Conservation (phyloP, 306 rosid genomes). For the Gastrolobium villosum region DNA sequence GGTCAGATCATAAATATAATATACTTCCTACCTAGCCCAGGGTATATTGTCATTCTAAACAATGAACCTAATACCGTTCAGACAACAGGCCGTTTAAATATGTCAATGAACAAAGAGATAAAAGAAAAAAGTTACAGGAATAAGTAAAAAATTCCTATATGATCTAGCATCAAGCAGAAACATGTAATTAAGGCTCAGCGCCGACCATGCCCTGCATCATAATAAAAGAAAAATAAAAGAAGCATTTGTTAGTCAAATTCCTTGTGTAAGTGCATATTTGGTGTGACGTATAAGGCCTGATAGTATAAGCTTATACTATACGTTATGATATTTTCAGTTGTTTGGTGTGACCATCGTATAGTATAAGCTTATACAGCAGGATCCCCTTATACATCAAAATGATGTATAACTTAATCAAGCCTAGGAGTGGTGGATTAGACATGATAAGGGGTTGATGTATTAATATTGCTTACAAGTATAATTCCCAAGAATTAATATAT, state of each 20-base stretch:
- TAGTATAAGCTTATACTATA: no score
- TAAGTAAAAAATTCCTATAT: constrained; percentile 47
- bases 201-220: constrained; percentile 52
- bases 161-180: constrained; percentile 52
- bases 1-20: constrained; percentile 51
- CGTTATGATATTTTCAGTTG: no score
- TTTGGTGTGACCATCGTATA: no score
- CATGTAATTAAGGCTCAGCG: constrained; percentile 42
- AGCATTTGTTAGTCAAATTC: constrained; percentile 14
- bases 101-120: constrained; percentile 50
- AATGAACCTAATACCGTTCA: constrained; percentile 45
- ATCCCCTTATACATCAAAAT: no score
- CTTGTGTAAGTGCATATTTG: no score
- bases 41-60: constrained; percentile 49
- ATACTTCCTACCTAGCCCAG: constrained; percentile 51
- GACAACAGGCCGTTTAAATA: constrained; percentile 52
- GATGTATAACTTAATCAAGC: no score
- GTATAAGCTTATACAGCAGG: no score
- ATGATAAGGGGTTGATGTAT: no score
- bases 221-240: constrained; percentile 14
- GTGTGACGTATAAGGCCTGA: no score
- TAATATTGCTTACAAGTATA: no score
- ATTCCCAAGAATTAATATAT: no score
- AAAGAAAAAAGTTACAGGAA: constrained; percentile 31
- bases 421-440: no score